Evolutionary conservation across 208 protist species (phyloP).

Genomic region (Trichomonas tenax): DNA sequence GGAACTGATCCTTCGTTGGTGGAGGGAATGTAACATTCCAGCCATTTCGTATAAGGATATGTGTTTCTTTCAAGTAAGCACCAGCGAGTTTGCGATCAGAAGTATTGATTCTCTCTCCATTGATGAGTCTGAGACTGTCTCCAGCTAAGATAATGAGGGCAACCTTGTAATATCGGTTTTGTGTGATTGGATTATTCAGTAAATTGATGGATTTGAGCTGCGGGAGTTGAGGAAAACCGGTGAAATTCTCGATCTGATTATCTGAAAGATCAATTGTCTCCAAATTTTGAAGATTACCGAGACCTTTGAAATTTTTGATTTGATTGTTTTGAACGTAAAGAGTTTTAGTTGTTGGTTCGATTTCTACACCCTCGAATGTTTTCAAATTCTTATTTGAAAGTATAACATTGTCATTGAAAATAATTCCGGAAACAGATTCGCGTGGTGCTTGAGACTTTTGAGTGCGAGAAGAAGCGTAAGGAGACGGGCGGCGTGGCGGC

Average conservation of each 20-base stretch:
- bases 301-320: not conserved
- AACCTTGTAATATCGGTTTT: not conserved
- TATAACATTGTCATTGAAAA: not conserved
- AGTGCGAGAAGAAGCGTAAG: too few relatives aligned
- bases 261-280: not conserved
- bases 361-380: not conserved
- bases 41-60: not conserved
- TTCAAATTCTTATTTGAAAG: not conserved
- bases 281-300: not conserved
- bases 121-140: not conserved
- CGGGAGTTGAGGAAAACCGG: not conserved
- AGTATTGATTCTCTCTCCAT: not conserved
- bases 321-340: not conserved
- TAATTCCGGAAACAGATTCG: too few relatives aligned
- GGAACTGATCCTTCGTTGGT: not conserved
- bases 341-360: not conserved
- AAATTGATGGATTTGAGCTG: not conserved
- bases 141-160: not conserved
- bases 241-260: not conserved
- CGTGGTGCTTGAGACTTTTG: too few relatives aligned
- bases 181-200: not conserved
- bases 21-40: not conserved
- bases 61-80: not conserved
- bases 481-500: too few relatives aligned
- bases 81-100: not conserved